phyloP scores from a whole-genome alignment of 306 rosid genomes.

The Fragaria nilgerrensis region DNA sequence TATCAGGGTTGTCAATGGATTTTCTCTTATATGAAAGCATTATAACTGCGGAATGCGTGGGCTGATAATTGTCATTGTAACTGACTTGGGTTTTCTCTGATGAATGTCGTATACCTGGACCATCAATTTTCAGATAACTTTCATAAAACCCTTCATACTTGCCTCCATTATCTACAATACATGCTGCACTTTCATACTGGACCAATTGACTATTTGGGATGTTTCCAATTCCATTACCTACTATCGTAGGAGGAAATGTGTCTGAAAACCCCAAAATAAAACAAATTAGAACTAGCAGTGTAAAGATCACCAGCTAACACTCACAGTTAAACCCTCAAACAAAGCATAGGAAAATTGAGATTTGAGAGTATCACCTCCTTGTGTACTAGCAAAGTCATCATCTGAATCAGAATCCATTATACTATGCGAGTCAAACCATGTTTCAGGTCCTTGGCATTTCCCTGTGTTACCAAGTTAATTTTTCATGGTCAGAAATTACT shows the following conservation, averaged over 20 bases:
- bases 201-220: conserved; percentile 51
- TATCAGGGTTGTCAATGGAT: conserved; percentile 58
- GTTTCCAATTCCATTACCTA: conserved; percentile 47
- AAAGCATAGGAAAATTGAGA: conserved; percentile 15
- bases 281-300: conserved; percentile 9
- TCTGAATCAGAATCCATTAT: conserved; percentile 80
- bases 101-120: conserved; percentile 28
- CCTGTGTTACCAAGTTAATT: conserved; percentile 32
- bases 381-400: conserved; percentile 83
- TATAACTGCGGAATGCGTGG: conserved; percentile 63
- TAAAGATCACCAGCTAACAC: neutral
- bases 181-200: conserved; percentile 70
- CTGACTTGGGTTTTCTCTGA: conserved; percentile 55
- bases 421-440: conserved; percentile 86
- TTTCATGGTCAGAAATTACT: neutral
- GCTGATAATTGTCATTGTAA: conserved; percentile 39
- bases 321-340: neutral
- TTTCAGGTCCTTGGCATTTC: conserved; percentile 58
- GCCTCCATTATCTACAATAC: conserved; percentile 57
- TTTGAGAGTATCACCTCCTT: conserved; percentile 60
- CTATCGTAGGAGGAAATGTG: conserved; percentile 45
- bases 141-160: conserved; percentile 68
- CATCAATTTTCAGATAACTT: conserved; percentile 69
- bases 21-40: conserved; percentile 66
- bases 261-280: conserved; percentile 38